Percentiles rank a stretch among this genome's conserved stretches.
Evolutionary conservation across 2,329 filamentous ascomycete species (phyloP).

Genomic region (Dothiorella sarmentorum): DNA sequence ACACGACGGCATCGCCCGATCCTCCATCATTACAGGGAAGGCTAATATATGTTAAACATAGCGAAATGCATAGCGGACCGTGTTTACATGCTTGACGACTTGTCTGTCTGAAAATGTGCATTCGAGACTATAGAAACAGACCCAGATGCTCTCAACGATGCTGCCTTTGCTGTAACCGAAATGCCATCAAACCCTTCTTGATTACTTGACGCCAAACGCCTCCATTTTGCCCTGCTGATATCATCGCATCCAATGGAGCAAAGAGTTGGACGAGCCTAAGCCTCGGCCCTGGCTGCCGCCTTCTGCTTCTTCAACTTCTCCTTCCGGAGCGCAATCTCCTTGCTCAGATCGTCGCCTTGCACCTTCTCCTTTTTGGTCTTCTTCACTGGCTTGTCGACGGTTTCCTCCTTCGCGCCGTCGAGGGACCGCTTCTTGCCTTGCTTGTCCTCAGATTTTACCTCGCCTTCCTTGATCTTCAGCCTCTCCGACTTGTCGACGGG

Average conservation of each 20-base stretch:
- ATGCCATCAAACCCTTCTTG: background rate
- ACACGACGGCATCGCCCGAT: background rate
- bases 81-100: no score
- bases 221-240: constrained; percentile 11
- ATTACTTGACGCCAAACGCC: constrained; percentile 18
- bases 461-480: constrained; percentile 12
- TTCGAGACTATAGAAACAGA: no score
- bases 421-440: constrained; percentile 17
- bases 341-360: constrained; percentile 20
- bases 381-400: constrained; percentile 21
- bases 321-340: constrained; percentile 37
- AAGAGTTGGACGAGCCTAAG: background rate
- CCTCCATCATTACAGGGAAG: no score
- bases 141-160: background rate
- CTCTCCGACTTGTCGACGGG: constrained; percentile 26
- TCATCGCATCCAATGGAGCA: background rate
- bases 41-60: no score
- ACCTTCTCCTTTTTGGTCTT: constrained; percentile 55
- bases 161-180: background rate
- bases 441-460: no score
- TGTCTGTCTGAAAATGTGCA: no score
- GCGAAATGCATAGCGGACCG: no score
- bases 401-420: constrained; percentile 33
- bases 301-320: constrained; percentile 51
- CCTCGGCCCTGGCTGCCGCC: constrained; percentile 35